Evolutionary conservation across 371 early-diverging fungal genomes (phyloP).

Genomic region (Lichtheimia corymbifera): DNA sequence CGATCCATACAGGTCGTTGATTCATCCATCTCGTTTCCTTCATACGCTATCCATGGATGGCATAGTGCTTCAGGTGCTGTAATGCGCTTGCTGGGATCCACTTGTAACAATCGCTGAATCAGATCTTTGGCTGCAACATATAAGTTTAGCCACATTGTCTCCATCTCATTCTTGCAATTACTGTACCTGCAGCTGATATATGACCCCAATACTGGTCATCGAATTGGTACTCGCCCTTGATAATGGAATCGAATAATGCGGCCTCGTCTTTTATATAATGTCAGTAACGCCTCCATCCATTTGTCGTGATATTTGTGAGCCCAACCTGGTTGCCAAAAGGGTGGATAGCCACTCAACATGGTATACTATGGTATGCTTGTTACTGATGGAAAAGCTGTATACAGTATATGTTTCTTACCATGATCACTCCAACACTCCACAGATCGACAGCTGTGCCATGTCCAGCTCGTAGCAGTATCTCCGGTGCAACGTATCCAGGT

Average conservation of each 20-base stretch:
- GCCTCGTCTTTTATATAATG: not conserved
- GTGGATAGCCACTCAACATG: constrained; percentile 84
- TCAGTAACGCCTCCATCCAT: no score
- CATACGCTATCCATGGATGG: constrained; percentile 74
- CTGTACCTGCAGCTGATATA: constrained; percentile 68
- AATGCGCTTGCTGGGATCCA: constrained; percentile 70
- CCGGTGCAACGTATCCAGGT: constrained; percentile 90
- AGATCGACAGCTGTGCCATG: constrained; percentile 77
- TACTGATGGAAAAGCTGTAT: no score
- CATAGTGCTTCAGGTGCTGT: constrained; percentile 74
- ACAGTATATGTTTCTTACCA: constrained; percentile 36
- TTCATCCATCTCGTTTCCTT: constrained; percentile 2
- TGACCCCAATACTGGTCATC: constrained; percentile 80
- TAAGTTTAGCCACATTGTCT: not conserved
- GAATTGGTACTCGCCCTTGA: constrained; percentile 37
- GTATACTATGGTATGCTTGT: constrained; percentile 52
- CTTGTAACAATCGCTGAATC: constrained; percentile 68
- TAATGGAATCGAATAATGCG: not conserved
- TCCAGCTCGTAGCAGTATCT: constrained; percentile 72
- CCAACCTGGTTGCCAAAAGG: constrained; percentile 82
- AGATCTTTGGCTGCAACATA: constrained; percentile 73
- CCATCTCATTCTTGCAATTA: not conserved
- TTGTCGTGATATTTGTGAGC: no score
- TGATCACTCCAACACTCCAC: constrained; percentile 93
- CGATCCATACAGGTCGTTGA: constrained; percentile 15